Evolutionary conservation across 2,329 filamentous ascomycete species (phyloP), one percentile per base, ranked within the genome.

Genomic region (Sarocladium kiliense): DNA sequence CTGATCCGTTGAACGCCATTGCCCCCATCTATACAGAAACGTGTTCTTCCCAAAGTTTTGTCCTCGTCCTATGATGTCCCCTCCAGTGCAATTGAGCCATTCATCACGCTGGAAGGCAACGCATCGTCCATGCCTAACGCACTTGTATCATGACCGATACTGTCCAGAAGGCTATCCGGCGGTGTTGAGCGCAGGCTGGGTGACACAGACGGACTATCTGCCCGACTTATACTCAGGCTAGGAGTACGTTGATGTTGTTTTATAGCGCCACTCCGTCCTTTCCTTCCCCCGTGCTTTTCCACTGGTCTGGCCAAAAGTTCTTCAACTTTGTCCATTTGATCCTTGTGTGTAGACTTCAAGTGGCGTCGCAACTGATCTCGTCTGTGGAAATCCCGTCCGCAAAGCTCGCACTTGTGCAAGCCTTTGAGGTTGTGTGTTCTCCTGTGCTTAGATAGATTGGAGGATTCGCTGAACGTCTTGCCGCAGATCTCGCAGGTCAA

Each of bases 391-490:
- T 78, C 73, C 59, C 79, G 82, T 14, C 71, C 71, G 58, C 84
- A 87, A 39, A 76, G 70, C 2, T 72, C 65, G 44, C 83, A 86
- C 23, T 71, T 69, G 62, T 78, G 77, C 34, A 74, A 72, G 5
- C 79, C 79, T 55, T 76, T 76, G 32, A 75, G 70, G 14, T 78
- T 77, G 60, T 87, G 84, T 7, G 77, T 87, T 59, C 82, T 81
- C 51, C 79, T 77, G 63, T 87, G 84, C 61, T 87, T 87, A 53
- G 83, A 82, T 18, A 87, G 69, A 61, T 87, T 87, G 3, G 83
- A 86, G 0, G 83, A 86, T 64, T 87, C 83, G 57, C 80, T 77
- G 63, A 87, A 87, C 10, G 69, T 69, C 62, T 82, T 84, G 45
- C 74, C 75, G 60, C 84, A 87, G 26, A 78, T 71, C 1, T 80